Conservation (phyloP, 768 basidiomycete species). For the Holtermannia corniformis region DNA sequence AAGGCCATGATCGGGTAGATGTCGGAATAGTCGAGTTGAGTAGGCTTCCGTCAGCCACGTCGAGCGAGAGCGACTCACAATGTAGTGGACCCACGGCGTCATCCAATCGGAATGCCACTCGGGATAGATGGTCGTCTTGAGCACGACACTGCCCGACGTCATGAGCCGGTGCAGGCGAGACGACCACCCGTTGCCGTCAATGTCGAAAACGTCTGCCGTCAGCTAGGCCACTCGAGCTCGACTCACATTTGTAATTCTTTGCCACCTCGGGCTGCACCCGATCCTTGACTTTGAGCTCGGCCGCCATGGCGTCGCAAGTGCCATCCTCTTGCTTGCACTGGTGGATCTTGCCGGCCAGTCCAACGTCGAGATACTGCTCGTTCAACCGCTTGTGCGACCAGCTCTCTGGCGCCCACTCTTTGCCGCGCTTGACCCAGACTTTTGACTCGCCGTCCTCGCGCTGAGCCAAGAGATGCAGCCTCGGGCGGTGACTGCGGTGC, state of each 20-base stretch:
- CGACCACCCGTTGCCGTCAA: slow-evolving; percentile 44
- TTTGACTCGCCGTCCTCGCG: slow-evolving; percentile 26
- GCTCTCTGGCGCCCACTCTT: slow-evolving; percentile 27
- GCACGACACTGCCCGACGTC: slow-evolving; percentile 36
- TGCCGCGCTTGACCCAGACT: slow-evolving; percentile 32
- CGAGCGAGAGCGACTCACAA: slow-evolving; percentile 25
- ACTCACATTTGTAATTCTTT: slow-evolving; percentile 38
- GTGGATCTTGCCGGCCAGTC: slow-evolving; percentile 34
- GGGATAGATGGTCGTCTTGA: slow-evolving; percentile 41
- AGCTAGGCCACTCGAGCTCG: neutral
- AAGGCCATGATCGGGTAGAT: slow-evolving; percentile 38
- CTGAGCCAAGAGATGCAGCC: slow-evolving; percentile 40
- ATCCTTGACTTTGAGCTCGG: slow-evolving; percentile 31
- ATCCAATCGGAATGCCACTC: slow-evolving; percentile 42
- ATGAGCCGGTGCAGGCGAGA: slow-evolving; percentile 36
- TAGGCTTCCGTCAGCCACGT: slow-evolving; percentile 22
- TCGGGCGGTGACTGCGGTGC: slow-evolving; percentile 38
- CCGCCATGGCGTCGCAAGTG: slow-evolving; percentile 38
- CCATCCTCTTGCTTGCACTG: slow-evolving; percentile 39
- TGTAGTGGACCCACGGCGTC: slow-evolving; percentile 42
- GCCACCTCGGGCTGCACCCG: slow-evolving; percentile 33
- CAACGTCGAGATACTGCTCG: slow-evolving; percentile 36
- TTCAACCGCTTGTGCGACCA: slow-evolving; percentile 26
- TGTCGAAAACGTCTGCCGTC: slow-evolving; percentile 18
- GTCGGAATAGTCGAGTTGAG: slow-evolving; percentile 39